These are phyloP conservation scores for Canavalia gladiata DNA, from an alignment of 306 rosid genomes.

Conservation along the genomic window DNA sequence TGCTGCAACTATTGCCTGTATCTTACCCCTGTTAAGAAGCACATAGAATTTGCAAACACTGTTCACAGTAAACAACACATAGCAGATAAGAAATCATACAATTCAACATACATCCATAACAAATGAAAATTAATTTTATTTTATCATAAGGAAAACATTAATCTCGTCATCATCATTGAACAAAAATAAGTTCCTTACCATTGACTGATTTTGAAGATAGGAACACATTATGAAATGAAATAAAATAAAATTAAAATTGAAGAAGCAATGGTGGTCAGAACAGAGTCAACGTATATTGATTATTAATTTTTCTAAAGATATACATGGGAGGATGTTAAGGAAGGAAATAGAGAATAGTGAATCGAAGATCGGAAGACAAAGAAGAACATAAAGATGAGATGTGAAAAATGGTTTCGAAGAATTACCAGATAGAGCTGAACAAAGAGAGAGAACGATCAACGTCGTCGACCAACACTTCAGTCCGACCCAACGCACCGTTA, in stretches of 20 bases:
- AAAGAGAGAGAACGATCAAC: slow-evolving; percentile 31
- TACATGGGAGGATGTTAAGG: background rate
- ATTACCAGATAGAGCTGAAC: slow-evolving; percentile 39
- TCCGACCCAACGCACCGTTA: slow-evolving; percentile 27
- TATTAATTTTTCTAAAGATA: background rate
- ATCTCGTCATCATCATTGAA: background rate
- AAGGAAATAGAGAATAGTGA: background rate
- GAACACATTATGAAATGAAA: background rate
- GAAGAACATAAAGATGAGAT: slow-evolving; percentile 3
- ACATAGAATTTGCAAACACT: background rate
- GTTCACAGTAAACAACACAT: slow-evolving; percentile 31
- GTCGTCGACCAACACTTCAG: slow-evolving; percentile 36
- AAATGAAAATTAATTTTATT: background rate
- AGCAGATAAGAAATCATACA: background rate
- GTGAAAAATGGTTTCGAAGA: background rate
- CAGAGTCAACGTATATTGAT: slow-evolving; percentile 33
- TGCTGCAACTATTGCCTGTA: slow-evolving; percentile 27
- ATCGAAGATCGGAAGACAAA: slow-evolving; percentile 3
- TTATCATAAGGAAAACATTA: background rate
- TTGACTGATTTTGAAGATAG: background rate
- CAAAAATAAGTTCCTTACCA: background rate
- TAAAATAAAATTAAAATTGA: slow-evolving; percentile 1
- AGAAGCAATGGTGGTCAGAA: slow-evolving; percentile 32
- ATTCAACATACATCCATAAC: slow-evolving; percentile 10
- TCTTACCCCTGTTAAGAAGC: slow-evolving; percentile 39